These are phyloP conservation scores for Fragilaria crotonensis DNA, from an alignment of 108 stramenopile genomes.

Conservation along the genomic window DNA sequence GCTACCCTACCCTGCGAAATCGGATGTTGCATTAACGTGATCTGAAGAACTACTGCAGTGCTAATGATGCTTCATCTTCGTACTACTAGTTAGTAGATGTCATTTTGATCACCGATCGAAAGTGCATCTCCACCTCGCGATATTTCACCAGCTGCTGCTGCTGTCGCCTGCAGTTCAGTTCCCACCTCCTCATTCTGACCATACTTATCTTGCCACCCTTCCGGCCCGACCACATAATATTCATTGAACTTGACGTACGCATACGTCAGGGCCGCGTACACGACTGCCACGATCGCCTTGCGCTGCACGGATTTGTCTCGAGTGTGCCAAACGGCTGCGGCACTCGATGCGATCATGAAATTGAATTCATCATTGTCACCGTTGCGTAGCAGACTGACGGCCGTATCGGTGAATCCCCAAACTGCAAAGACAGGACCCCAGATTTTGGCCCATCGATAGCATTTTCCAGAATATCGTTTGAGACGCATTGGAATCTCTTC, in stretches of 20 bases:
- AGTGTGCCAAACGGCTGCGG: background rate
- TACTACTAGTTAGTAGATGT: no score
- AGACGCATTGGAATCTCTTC: background rate
- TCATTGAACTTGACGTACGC: background rate
- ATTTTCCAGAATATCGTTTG: background rate
- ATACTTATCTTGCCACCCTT: background rate
- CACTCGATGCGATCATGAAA: background rate
- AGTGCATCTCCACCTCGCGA: no score
- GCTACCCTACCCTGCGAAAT: no score
- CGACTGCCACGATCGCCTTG: background rate
- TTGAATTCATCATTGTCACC: constrained; percentile 1
- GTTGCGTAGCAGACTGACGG: background rate
- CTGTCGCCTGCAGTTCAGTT: no score
- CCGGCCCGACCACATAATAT: background rate
- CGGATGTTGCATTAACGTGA: no score
- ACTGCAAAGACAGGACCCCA: background rate
- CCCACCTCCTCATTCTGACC: background rate
- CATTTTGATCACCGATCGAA: no score
- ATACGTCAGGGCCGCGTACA: background rate
- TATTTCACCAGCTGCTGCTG: no score
- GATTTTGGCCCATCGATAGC: background rate
- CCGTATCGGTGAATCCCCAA: background rate
- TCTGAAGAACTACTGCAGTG: no score
- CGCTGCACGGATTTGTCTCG: background rate
- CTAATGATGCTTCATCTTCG: no score